phyloP scores from a whole-genome alignment of 805 yeast genomes.

The Wickerhamiella galacta region DNA sequence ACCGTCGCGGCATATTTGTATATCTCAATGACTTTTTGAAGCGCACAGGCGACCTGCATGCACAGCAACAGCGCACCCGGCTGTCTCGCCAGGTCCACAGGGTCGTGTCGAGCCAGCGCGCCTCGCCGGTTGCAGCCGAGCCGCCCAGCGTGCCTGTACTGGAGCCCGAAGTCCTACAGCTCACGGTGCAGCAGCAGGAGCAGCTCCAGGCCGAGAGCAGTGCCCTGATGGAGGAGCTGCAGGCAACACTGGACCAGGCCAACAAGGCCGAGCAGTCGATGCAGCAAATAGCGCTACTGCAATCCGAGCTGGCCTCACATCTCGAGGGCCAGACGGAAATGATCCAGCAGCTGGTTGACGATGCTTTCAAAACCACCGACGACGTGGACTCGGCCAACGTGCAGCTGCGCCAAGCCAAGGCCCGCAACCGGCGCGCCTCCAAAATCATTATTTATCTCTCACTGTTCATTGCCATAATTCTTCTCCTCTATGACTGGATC shows the following conservation, averaged over 20 bases:
- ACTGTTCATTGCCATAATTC: slow-evolving; percentile 35
- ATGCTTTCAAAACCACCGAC: slow-evolving; percentile 46
- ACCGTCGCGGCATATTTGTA: slow-evolving; percentile 24
- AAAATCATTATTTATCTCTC: slow-evolving; percentile 40
- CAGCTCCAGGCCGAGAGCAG: slow-evolving; percentile 22
- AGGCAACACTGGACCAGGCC: slow-evolving; percentile 22
- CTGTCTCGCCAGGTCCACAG: slow-evolving; percentile 13
- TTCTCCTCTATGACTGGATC: slow-evolving; percentile 28
- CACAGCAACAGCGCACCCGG: slow-evolving; percentile 22
- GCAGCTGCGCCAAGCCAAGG: slow-evolving; percentile 51
- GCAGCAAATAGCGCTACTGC: slow-evolving; percentile 54
- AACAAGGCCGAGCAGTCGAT: slow-evolving; percentile 25
- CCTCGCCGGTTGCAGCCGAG: slow-evolving; percentile 6
- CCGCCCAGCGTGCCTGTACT: too few relatives aligned
- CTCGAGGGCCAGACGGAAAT: slow-evolving; percentile 55
- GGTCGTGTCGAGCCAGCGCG: background rate
- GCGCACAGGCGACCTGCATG: slow-evolving; percentile 19
- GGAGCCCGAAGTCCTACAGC: background rate
- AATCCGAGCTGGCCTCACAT: slow-evolving; percentile 59
- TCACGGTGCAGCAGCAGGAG: slow-evolving; percentile 10
- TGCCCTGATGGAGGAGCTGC: slow-evolving; percentile 23
- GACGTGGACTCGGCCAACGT: slow-evolving; percentile 59
- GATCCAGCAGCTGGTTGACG: slow-evolving; percentile 44
- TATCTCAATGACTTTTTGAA: slow-evolving; percentile 20
- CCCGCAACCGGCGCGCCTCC: slow-evolving; percentile 44